phyloP scores from a whole-genome alignment of 371 early-diverging fungal species.

The Choanephora cucurbitarum region DNA sequence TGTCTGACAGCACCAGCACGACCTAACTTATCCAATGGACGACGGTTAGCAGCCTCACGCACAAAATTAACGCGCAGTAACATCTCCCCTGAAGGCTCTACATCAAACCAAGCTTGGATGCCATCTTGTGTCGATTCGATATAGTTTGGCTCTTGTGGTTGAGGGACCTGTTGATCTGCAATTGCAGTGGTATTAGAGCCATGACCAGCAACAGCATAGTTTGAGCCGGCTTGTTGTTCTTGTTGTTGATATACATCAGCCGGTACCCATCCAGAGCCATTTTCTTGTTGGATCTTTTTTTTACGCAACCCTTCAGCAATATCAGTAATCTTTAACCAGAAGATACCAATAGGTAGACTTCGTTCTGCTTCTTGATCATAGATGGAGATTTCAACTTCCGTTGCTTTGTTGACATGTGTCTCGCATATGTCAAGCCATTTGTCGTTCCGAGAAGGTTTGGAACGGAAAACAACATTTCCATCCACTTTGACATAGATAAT shows the following conservation, averaged over 20 bases:
- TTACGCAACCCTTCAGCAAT: conserved; percentile 78
- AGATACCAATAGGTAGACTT: conserved; percentile 73
- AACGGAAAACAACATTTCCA: conserved; percentile 74
- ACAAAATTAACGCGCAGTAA: conserved; percentile 78
- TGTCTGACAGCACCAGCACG: conserved; percentile 92
- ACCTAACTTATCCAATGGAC: conserved; percentile 73
- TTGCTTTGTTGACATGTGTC: conserved; percentile 83
- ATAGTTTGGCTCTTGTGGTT: conserved; percentile 20
- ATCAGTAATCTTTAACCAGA: conserved; percentile 84
- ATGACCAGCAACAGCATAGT: not conserved
- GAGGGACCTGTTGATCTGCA: conserved; percentile 5
- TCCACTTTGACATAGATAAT: conserved; percentile 86
- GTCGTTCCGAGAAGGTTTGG: conserved; percentile 69
- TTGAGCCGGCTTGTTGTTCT: not conserved
- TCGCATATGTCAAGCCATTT: conserved; percentile 88
- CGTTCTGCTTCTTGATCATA: conserved; percentile 73
- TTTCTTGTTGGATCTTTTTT: conserved; percentile 65
- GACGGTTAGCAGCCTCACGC: conserved; percentile 49
- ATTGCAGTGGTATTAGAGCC: not conserved
- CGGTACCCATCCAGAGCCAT: conserved; percentile 54
- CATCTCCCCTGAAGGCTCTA: conserved; percentile 91
- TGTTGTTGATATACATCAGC: conserved; percentile 47
- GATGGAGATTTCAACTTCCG: conserved; percentile 89
- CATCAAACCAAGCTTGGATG: conserved; percentile 85
- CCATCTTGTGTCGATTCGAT: conserved; percentile 51